phyloP scores from a whole-genome alignment of 2,329 filamentous ascomycete genomes.

The Fusarium sambucinum region DNA sequence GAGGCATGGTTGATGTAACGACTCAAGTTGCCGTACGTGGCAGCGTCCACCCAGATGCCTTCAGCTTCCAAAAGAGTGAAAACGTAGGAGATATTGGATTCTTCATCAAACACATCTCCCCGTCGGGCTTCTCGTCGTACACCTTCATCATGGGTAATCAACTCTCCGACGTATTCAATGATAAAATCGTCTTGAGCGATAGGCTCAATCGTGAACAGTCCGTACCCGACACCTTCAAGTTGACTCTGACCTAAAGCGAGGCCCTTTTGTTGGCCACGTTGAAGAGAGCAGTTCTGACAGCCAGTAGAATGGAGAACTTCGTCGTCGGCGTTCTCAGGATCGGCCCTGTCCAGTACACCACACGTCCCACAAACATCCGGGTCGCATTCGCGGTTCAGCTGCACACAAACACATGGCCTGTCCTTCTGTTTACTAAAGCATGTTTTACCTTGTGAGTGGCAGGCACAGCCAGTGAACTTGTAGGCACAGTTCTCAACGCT shows the following conservation, averaged over 20 bases:
- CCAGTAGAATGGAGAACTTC: constrained; percentile 66
- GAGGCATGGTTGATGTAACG: constrained; percentile 86
- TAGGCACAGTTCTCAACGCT: constrained; percentile 69
- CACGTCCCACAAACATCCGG: constrained; percentile 79
- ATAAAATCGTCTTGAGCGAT: constrained; percentile 78
- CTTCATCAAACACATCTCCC: constrained; percentile 70
- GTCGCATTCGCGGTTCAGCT: constrained; percentile 83
- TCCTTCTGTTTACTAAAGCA: constrained; percentile 69
- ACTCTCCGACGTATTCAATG: constrained; percentile 84
- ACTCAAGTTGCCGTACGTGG: constrained; percentile 81
- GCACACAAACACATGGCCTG: constrained; percentile 75
- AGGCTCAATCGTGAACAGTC: constrained; percentile 77
- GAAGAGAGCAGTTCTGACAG: constrained; percentile 80
- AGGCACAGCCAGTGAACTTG: constrained; percentile 76
- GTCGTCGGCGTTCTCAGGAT: constrained; percentile 74
- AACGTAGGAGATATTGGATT: constrained; percentile 73
- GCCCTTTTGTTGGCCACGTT: constrained; percentile 73
- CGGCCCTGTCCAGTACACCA: constrained; percentile 75
- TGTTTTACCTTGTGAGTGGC: constrained; percentile 69
- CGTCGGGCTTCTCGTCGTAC: constrained; percentile 74
- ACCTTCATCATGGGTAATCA: constrained; percentile 77
- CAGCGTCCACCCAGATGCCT: constrained; percentile 78
- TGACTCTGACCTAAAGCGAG: constrained; percentile 78
- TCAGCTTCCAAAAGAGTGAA: constrained; percentile 71
- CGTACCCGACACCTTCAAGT: constrained; percentile 77